Evolutionary conservation across 176 grass and related monocot species (phyloP), one percentile per base, ranked within the genome.

Genomic region (Avena eriantha): DNA sequence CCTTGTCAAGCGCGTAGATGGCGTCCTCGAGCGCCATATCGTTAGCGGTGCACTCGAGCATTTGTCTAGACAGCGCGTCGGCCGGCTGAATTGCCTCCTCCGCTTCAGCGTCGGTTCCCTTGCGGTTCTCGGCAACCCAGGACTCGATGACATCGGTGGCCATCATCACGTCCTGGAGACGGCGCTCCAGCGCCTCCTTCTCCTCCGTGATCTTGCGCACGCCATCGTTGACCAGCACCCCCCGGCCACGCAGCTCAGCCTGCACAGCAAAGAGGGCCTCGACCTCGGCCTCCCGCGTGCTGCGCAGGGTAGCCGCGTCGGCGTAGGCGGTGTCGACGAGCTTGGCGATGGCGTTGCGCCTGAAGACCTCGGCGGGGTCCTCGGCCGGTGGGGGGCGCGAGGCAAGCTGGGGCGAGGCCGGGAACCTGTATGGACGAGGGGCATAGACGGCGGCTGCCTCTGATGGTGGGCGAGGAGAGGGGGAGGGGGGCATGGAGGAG

Each of bases 371-470:
- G 5, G 63, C 0, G 5, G 63, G 63, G 26, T 66, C 63, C 14
- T 66, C 63, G 24, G 63, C 2, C 5, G 63, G 63, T 1, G 63
- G 63, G 26, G 63, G 63, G 5, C 63, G 63, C 5, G 63, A 26
- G 1, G 63, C 63, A 5, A 66, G 63, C 63, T 66, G 63, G 63
- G 63, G 63, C 63, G 63, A 66, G 63, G 63, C 63, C 0, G 26
- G 63, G 26, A 66, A 66, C 26, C 63, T 66, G 63, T 66, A 66
- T 33, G 63, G 63, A 14, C 63, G 63, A 66, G 63, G 63, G 63
- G 26, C 63, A 29, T 66, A 66, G 13, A 16, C 14, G 26, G 12
- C 2, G 14, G 39, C 39, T 41, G 63, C 26, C 14, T 66, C 61
- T 15, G 63, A 34, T 26, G 63, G 63, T 12, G 50, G 50, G 11